A percentile compares a stretch with the other conserved stretches of the same genome.
Evolutionary conservation across 2,329 filamentous ascomycete genomes (phyloP).

Genomic region (Dactylellina parvicollis): DNA sequence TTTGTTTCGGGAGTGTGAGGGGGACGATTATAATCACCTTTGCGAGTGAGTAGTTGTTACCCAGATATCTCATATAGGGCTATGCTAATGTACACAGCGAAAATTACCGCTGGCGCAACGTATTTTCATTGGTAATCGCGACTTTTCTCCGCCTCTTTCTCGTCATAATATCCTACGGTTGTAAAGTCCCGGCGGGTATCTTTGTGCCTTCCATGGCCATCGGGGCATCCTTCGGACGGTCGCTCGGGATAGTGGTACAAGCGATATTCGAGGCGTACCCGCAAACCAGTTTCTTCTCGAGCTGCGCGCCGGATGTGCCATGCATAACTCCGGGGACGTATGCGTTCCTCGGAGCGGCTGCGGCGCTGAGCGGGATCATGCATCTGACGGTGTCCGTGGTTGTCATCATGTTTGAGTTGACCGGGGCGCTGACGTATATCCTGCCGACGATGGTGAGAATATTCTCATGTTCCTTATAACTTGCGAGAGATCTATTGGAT

Average conservation of each 20-base stretch:
- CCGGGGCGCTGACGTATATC: slow-evolving; percentile 96
- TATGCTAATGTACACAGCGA: slow-evolving; percentile 56
- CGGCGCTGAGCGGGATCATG: slow-evolving; percentile 95
- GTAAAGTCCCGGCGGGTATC: slow-evolving; percentile 96
- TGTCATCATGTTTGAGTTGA: slow-evolving; percentile 99
- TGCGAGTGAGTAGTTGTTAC: slow-evolving; percentile 72
- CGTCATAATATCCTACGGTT: slow-evolving; percentile 95
- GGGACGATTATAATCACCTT: slow-evolving; percentile 84
- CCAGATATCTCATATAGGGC: neutral
- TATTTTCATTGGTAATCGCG: slow-evolving; percentile 79
- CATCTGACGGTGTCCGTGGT: slow-evolving; percentile 96
- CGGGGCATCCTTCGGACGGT: slow-evolving; percentile 90
- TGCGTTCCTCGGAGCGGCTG: slow-evolving; percentile 90
- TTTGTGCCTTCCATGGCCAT: slow-evolving; percentile 99
- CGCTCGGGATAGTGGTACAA: slow-evolving; percentile 94
- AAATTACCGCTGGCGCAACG: slow-evolving; percentile 78
- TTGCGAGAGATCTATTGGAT: neutral
- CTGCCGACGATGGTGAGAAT: slow-evolving; percentile 95
- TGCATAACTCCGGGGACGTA: slow-evolving; percentile 98
- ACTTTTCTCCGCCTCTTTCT: slow-evolving; percentile 83
- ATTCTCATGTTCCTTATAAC: slow-evolving; percentile 56
- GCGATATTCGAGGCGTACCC: slow-evolving; percentile 86
- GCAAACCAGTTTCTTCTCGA: slow-evolving; percentile 81
- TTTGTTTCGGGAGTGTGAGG: slow-evolving; percentile 91
- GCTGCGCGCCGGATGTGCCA: slow-evolving; percentile 88